Evolutionary conservation across 371 early-diverging fungal genomes (phyloP).

Genomic region (Mortierella sp.): DNA sequence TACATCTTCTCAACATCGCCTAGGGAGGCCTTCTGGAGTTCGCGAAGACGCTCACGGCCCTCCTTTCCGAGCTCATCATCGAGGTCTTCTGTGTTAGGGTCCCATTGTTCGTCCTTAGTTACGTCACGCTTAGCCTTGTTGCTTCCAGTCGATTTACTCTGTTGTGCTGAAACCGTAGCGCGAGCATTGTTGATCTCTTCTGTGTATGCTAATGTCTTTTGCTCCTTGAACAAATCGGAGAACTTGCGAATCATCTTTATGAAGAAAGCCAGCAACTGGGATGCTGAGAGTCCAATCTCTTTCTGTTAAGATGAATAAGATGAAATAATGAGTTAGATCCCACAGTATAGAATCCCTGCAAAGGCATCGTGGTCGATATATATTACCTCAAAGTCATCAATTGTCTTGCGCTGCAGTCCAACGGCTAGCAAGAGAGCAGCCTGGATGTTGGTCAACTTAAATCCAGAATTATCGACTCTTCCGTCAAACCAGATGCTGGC

Average conservation of each 20-base stretch:
- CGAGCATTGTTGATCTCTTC: conserved; percentile 37
- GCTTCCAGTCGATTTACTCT: conserved; percentile 13
- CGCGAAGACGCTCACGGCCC: conserved; percentile 78
- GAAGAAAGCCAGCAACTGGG: conserved; percentile 94
- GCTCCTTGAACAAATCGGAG: conserved; percentile 71
- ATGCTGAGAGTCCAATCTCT: conserved; percentile 86
- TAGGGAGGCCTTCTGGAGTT: conserved; percentile 89
- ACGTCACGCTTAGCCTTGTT: conserved; percentile 69
- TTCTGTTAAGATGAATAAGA: conserved; percentile 42
- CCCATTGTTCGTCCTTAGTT: conserved; percentile 88
- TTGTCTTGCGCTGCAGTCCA: conserved; percentile 92
- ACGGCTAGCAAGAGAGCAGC: conserved; percentile 87
- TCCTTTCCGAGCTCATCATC: conserved; percentile 88
- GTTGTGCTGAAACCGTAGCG: conserved; percentile 30
- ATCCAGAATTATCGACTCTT: conserved; percentile 61
- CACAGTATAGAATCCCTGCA: background rate
- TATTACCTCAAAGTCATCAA: conserved; percentile 84
- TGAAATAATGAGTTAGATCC: background rate
- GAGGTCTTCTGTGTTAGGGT: conserved; percentile 77
- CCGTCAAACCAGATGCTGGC: conserved; percentile 84
- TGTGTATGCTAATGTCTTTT: conserved; percentile 61
- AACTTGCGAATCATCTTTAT: conserved; percentile 89
- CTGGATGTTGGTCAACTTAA: conserved; percentile 90
- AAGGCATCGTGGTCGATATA: background rate
- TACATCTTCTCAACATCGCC: conserved; percentile 82